Percentiles rank a stretch among this genome's conserved stretches.
phyloP scores from a whole-genome alignment of 495 filamentous ascomycete genomes.

The Trichocladium antarcticum region DNA sequence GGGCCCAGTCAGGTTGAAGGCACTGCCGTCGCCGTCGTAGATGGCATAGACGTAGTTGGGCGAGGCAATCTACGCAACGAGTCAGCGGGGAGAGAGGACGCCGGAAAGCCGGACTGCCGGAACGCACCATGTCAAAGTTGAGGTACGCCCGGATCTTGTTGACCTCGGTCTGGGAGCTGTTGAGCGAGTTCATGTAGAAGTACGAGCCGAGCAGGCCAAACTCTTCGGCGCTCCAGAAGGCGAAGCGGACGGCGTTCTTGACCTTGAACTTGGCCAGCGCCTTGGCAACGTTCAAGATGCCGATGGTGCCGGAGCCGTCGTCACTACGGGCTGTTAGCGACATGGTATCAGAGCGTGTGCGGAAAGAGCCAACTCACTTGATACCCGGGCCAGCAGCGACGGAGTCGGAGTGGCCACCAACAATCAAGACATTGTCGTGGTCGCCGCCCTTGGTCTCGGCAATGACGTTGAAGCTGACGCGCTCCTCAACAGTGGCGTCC shows the following conservation, averaged over 20 bases:
- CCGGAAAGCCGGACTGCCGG: not conserved
- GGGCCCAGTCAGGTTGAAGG: constrained; percentile 52
- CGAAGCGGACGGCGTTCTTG: constrained; percentile 59
- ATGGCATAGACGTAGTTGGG: constrained; percentile 59
- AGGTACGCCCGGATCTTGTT: constrained; percentile 55
- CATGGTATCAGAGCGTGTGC: too few species aligned
- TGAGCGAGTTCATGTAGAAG: constrained; percentile 41
- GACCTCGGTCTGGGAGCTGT: constrained; percentile 33
- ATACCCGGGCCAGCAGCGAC: constrained; percentile 49
- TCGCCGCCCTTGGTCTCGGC: constrained; percentile 56
- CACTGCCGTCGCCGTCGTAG: constrained; percentile 59
- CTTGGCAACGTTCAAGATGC: constrained; percentile 52
- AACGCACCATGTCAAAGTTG: constrained; percentile 58
- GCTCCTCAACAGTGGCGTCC: constrained; percentile 35
- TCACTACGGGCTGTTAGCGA: constrained; percentile 8
- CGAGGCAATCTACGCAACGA: constrained; percentile 43
- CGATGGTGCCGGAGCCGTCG: constrained; percentile 52
- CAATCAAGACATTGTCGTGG: constrained; percentile 48
- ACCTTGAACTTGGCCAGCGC: constrained; percentile 46
- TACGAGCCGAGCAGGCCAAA: constrained; percentile 53
- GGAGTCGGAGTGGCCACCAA: constrained; percentile 61
- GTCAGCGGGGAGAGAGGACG: not conserved
- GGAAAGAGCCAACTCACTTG: constrained; percentile 12
- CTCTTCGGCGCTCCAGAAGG: constrained; percentile 60
- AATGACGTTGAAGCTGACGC: constrained; percentile 54